Conservation (phyloP, 2,329 filamentous ascomycete genomes). For the Cyanodermella asteris region DNA sequence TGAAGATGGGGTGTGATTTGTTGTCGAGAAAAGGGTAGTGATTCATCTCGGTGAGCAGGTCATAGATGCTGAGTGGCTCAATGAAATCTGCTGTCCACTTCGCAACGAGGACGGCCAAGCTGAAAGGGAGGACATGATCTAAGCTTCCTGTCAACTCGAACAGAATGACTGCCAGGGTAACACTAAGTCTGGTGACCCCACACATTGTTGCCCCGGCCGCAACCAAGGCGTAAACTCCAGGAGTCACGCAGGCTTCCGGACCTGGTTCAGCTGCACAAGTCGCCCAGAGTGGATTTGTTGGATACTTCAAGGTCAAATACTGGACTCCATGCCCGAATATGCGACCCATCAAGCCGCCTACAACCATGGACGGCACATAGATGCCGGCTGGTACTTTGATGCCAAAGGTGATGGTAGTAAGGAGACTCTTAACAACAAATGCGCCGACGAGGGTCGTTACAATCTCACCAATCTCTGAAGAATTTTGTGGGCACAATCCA, state of each 20-base stretch:
- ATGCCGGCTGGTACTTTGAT: slow-evolving; percentile 94
- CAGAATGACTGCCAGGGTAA: slow-evolving; percentile 82
- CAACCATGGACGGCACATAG: slow-evolving; percentile 96
- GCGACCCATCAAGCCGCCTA: slow-evolving; percentile 77
- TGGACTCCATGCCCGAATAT: slow-evolving; percentile 73
- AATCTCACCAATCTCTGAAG: slow-evolving; percentile 58
- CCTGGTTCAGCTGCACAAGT: slow-evolving; percentile 44
- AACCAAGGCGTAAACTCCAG: slow-evolving; percentile 89
- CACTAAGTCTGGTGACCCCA: slow-evolving; percentile 77
- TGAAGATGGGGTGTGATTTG: slow-evolving; percentile 81
- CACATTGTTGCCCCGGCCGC: slow-evolving; percentile 96
- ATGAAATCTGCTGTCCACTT: slow-evolving; percentile 97
- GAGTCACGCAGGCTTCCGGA: slow-evolving; percentile 70
- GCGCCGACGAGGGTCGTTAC: slow-evolving; percentile 51
- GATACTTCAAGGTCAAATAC: slow-evolving; percentile 53
- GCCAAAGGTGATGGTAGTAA: slow-evolving; percentile 83
- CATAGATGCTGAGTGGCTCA: slow-evolving; percentile 87
- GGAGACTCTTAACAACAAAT: slow-evolving; percentile 69
- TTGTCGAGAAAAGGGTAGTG: slow-evolving; percentile 95
- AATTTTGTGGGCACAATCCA: slow-evolving; percentile 56
- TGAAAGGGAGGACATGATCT: slow-evolving; percentile 89
- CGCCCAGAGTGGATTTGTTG: slow-evolving; percentile 50
- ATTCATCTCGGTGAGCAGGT: slow-evolving; percentile 90
- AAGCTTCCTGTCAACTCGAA: slow-evolving; percentile 91
- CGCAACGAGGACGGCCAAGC: slow-evolving; percentile 72